Evolutionary conservation across 345 rosid genomes (phyloP), one percentile per base, ranked within the genome.

Genomic region (Syzygium jambos): DNA sequence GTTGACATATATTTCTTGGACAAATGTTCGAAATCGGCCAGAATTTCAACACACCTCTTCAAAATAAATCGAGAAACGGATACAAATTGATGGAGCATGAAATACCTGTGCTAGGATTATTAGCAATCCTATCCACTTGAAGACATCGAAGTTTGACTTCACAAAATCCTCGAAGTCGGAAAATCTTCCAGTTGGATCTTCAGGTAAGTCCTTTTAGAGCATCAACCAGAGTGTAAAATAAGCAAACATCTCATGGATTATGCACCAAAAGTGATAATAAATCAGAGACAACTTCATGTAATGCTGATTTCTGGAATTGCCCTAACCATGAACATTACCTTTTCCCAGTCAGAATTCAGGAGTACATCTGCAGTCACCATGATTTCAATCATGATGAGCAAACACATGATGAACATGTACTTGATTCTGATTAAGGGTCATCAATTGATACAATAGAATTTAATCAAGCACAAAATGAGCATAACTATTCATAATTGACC

Each of bases 121-220:
- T 49, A 90, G 51, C 61, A 93, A 52, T 77, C 88, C 91, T 85
- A 93, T 90, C 93, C 93, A 91, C 90, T 91, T 88, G 89, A 88
- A 93, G 88, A 85, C 49, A 86, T 93, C 90, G 19, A 88, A 65
- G 85, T 94, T 93, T 2, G 94, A 91, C 65, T 91, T n/a, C 51
- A 94, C 92, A 84, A 93, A 93, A 25, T 91, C 89, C 87, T 89
- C 88, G 80, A 93, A 92, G 88, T 92, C 93, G 30, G 88, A 91
- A 73, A 94, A 89, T 84, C 93, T 93, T 41, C 94, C 94, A 0
- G 94, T 94, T 46, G 92, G 94, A 90, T 94, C 96, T 85, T 92
- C 92, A 1, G 96, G 96, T 51, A 94, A 87, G 91, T 94, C 96
- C 95, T 94, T 73, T 73, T 9, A 11, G 88, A 80, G 21, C 49